These are phyloP conservation scores for Ramaria sp. DNA, from an alignment of 768 basidiomycete genomes.

Conservation along the genomic window DNA sequence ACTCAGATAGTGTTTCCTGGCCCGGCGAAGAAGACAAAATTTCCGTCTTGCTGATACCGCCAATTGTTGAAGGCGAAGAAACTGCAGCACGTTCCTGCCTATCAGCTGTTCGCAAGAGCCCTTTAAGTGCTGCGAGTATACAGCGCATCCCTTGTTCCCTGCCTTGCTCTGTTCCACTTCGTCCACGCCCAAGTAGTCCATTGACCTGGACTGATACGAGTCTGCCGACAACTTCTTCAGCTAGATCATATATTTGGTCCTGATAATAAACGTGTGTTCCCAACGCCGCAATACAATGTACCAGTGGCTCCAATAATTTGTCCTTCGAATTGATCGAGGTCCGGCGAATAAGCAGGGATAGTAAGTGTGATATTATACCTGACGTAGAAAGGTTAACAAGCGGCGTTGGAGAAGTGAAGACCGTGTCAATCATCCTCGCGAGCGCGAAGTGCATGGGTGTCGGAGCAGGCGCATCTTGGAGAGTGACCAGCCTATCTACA, in stretches of 20 bases:
- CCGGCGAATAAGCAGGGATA: constrained; percentile 63
- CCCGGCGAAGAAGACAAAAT: neutral
- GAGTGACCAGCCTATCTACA: constrained; percentile 63
- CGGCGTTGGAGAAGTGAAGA: constrained; percentile 74
- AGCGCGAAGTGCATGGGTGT: constrained; percentile 49
- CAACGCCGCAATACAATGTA: constrained; percentile 71
- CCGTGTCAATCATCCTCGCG: constrained; percentile 68
- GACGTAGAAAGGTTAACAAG: constrained; percentile 87
- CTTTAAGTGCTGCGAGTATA: constrained; percentile 57
- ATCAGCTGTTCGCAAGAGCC: constrained; percentile 58
- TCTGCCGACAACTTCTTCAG: constrained; percentile 70
- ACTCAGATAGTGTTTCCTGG: neutral
- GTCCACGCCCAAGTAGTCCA: constrained; percentile 32
- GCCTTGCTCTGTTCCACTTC: constrained; percentile 29
- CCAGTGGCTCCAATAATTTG: constrained; percentile 50
- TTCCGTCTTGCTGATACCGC: constrained; percentile 1
- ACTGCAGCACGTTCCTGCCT: constrained; percentile 21
- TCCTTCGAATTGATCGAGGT: constrained; percentile 54
- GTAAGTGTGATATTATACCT: constrained; percentile 73
- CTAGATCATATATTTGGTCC: constrained; percentile 90
- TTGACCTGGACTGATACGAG: constrained; percentile 61
- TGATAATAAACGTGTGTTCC: constrained; percentile 92
- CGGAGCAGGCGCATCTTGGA: constrained; percentile 40
- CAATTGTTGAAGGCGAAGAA: constrained; percentile 10
- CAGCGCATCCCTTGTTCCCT: constrained; percentile 60